These are phyloP conservation scores for Camptophora hylomeconis DNA, from an alignment of 2,329 filamentous ascomycete genomes.

Conservation along the genomic window DNA sequence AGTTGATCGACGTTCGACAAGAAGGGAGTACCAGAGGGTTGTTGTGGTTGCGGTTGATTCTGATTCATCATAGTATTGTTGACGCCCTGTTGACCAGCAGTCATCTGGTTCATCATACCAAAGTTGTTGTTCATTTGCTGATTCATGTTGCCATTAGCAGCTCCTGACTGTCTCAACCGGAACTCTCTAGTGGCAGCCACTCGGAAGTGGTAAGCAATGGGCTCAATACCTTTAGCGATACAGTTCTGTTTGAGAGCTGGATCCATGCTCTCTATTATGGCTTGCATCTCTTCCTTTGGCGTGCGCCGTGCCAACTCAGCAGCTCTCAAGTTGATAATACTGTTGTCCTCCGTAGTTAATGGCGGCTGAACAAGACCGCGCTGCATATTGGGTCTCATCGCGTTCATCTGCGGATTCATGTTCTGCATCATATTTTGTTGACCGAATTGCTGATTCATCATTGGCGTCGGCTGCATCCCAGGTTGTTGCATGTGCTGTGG, in stretches of 20 bases:
- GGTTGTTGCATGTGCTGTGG: slow-evolving; percentile 37
- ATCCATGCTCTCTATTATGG: slow-evolving; percentile 35
- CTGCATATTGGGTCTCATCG: slow-evolving; percentile 18
- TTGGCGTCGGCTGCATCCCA: slow-evolving; percentile 36
- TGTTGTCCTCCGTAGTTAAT: slow-evolving; percentile 31
- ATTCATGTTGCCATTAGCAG: slow-evolving; percentile 11
- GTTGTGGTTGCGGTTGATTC: slow-evolving; percentile 27
- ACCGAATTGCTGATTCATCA: slow-evolving; percentile 25
- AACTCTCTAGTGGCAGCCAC: slow-evolving; percentile 33
- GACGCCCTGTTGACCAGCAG: slow-evolving; percentile 10
- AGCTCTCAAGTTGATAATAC: slow-evolving; percentile 30
- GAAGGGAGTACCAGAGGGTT: slow-evolving; percentile 26
- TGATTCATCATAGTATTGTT: slow-evolving; percentile 24
- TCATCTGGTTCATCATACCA: slow-evolving; percentile 8
- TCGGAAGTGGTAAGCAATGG: slow-evolving; percentile 38
- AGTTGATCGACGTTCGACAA: slow-evolving; percentile 40
- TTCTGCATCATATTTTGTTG: slow-evolving; percentile 8
- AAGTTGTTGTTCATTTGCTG: slow-evolving; percentile 9
- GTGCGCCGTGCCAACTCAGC: slow-evolving; percentile 34
- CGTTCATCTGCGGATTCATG: slow-evolving; percentile 10
- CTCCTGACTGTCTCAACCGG: slow-evolving; percentile 21
- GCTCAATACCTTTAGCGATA: slow-evolving; percentile 33
- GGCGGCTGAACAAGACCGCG: slow-evolving; percentile 10
- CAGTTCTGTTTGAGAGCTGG: slow-evolving; percentile 36
- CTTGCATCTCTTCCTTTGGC: slow-evolving; percentile 31